Evolutionary conservation across 768 basidiomycete species (phyloP).

Genomic region (Suillus decipiens): DNA sequence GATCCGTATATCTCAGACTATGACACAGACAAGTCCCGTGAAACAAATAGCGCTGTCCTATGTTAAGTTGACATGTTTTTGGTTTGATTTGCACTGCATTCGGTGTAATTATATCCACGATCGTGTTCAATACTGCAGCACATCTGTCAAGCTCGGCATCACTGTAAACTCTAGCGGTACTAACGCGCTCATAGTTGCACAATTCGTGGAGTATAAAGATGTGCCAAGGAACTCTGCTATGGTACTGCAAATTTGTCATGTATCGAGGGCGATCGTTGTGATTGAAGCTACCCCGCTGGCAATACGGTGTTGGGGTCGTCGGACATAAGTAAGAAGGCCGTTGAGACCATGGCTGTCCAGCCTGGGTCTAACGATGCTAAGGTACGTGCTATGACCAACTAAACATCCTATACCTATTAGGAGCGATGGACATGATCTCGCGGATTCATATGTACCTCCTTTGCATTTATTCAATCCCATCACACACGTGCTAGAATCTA

Average conservation of each 20-base stretch:
- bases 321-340: too few species aligned
- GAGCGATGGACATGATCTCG: too few species aligned
- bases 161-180: conserved; percentile 25
- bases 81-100: conserved; percentile 66
- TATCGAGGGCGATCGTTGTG: too few species aligned
- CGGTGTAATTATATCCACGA: conserved; percentile 70
- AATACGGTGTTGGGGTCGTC: too few species aligned
- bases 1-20: conserved; percentile 76
- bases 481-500: too few species aligned
- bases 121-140: conserved; percentile 62
- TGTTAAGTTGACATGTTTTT: not conserved
- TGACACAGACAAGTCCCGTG: conserved; percentile 56
- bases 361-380: too few species aligned
- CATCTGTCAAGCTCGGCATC: conserved; percentile 36
- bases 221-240: conserved; percentile 62
- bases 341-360: too few species aligned
- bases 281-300: too few species aligned
- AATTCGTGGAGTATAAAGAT: conserved; percentile 58
- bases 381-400: too few species aligned
- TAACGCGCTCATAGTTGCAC: conserved; percentile 36
- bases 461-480: too few species aligned
- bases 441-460: too few species aligned
- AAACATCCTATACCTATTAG: too few species aligned
- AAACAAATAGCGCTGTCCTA: not conserved
- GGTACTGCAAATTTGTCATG: conserved; percentile 16